Evolutionary conservation across 352 stramenopile genomes (phyloP).

Genomic region (Pythium vanterpoolii): DNA sequence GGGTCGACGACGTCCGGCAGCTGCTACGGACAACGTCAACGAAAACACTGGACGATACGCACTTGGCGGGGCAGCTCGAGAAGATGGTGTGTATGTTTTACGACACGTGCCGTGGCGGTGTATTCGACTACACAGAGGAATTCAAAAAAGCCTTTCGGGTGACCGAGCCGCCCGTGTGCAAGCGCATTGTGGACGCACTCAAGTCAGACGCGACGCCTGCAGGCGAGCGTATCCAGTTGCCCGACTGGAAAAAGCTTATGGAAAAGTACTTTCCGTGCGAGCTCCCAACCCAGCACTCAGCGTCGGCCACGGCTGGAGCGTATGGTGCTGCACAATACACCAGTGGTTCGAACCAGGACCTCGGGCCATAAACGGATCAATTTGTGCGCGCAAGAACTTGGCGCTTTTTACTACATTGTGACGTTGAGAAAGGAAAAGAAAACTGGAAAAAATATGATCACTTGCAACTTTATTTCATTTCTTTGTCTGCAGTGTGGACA

Average conservation of each 20-base stretch:
- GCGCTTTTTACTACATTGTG: neutral
- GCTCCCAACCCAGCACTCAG: neutral
- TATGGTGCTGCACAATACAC: neutral
- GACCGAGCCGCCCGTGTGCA: constrained; percentile 28
- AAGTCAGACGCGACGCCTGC: constrained; percentile 6
- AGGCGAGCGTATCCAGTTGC: constrained; percentile 9
- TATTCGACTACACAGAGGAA: constrained; percentile 33
- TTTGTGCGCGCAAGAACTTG: neutral
- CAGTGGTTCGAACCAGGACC: neutral
- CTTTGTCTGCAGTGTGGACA: neutral
- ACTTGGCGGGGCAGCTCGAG: constrained; percentile 24
- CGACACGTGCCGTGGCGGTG: constrained; percentile 34
- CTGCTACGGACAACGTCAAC: neutral
- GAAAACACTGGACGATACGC: constrained; percentile 1
- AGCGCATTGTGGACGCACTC: constrained; percentile 31
- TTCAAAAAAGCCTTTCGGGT: constrained; percentile 37
- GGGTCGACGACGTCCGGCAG: constrained; percentile 15
- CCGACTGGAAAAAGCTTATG: constrained; percentile 31
- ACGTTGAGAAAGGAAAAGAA: neutral
- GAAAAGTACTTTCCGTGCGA: constrained; percentile 26
- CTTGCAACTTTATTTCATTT: neutral
- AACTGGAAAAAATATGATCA: neutral
- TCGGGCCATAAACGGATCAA: neutral
- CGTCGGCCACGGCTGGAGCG: neutral
- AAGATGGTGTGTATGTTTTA: constrained; percentile 45